Base-by-base conservation (phyloP, 768 basidiomycete species). In the Tricholoma sp. region DNA sequence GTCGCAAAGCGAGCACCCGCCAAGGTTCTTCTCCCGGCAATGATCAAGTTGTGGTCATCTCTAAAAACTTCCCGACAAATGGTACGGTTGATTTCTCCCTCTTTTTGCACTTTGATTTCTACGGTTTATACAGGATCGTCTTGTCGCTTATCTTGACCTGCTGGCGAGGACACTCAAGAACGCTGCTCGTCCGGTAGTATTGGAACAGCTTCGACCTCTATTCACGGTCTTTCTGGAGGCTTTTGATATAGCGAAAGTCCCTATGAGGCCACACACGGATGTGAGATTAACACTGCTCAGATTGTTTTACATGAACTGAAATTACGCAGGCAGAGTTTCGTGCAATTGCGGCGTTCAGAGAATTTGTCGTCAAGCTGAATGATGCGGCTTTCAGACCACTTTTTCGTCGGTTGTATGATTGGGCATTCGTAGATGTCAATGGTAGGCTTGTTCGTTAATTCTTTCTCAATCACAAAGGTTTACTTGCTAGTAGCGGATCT, bases 371-470 rank as follows among this genome's bases (percentile, higher is more conserved):
- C 54, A 98, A 98, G 71, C 77, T 99, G 54, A 97, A 95, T 66
- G 97, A 98, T 63, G 83, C 84, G 0, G 81, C 88, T 0, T 98
- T 99, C 84, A 82, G 85, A 60, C 94, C 96, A 0, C 74, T 98
- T 14, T 96, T 98, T 81, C 85, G 94, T 55, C 85, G 86, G 54
- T 71, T 95, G 57, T 94, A 91, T 65, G 97, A 99, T 67, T 99
- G 97, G 97, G 94, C 94, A 0, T 94, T 94, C 64, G 80, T 79
- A 1, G 75, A 76, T 57, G 80, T 79, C 27, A 65, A 66, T 22
- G 71, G 84, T 85, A 64, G 31, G 77, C 70, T 7, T 12, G 12
- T 22, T 24, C 22, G 12, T 16, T 16, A 9, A 50, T n/a, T 32
- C 14, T 24, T 12, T 18, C 22, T 37, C 0, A n/a, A 12, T 14